Conservation (phyloP, 192 early-diverging fungal genomes). For the Coemansia sp. region DNA sequence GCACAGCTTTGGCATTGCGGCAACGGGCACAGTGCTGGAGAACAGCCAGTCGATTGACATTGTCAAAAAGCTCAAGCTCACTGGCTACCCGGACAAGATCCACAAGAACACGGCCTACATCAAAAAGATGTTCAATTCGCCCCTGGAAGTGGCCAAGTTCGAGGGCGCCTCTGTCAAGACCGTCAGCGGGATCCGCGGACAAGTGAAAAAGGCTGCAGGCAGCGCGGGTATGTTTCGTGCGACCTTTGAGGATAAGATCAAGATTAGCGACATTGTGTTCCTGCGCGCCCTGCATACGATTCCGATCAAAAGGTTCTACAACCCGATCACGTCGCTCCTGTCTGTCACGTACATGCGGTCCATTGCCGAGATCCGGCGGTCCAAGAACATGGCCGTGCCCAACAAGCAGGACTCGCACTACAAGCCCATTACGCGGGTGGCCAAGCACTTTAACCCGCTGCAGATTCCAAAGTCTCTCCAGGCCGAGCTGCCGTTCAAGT, state of each 20-base stretch:
- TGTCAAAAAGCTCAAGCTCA: slow-evolving; percentile 99
- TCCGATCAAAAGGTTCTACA: slow-evolving; percentile 94
- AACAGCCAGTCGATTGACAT: slow-evolving; percentile 90
- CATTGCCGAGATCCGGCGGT: slow-evolving; percentile 79
- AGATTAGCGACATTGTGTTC: slow-evolving; percentile 98
- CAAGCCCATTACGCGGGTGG: slow-evolving; percentile 75
- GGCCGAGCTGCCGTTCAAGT: slow-evolving; percentile 81
- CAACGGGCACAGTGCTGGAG: slow-evolving; percentile 92
- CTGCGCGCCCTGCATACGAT: slow-evolving; percentile 95
- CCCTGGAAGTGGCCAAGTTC: slow-evolving; percentile 97
- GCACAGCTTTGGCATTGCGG: slow-evolving; percentile 93
- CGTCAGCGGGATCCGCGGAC: slow-evolving; percentile 95
- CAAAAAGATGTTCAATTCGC: slow-evolving; percentile 96
- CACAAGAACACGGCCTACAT: slow-evolving; percentile 97
- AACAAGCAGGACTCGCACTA: slow-evolving; percentile 85
- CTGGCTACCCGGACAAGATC: slow-evolving; percentile 90
- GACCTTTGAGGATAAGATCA: slow-evolving; percentile 96
- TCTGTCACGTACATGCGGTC: slow-evolving; percentile 88
- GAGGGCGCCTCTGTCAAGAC: slow-evolving; percentile 95
- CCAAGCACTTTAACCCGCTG: slow-evolving; percentile 78
- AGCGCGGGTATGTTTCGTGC: slow-evolving; percentile 93
- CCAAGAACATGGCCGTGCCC: slow-evolving; percentile 61
- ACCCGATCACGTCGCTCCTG: slow-evolving; percentile 93
- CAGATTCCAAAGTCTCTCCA: slow-evolving; percentile 78
- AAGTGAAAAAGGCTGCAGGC: slow-evolving; percentile 89